Percentiles rank a stretch among this genome's conserved stretches.
Evolutionary conservation across 2,329 filamentous ascomycete species (phyloP).

Genomic region (Diaporthe caulivora): DNA sequence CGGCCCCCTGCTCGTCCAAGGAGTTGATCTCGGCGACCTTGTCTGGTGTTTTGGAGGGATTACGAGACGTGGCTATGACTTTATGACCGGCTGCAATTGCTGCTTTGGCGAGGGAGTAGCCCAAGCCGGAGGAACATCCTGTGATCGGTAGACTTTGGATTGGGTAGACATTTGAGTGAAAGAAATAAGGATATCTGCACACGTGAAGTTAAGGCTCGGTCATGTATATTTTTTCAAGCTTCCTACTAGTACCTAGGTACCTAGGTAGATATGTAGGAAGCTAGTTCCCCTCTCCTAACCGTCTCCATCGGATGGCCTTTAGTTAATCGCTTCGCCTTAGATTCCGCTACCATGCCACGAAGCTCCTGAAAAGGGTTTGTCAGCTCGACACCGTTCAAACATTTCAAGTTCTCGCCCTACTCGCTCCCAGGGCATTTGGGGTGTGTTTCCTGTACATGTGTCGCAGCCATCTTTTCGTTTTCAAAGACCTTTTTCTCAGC

Average conservation of each 20-base stretch:
- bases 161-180: slow-evolving; percentile 31
- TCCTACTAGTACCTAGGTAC: no score
- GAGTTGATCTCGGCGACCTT: slow-evolving; percentile 20
- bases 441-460: not conserved
- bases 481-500: no score
- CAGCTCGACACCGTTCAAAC: not conserved
- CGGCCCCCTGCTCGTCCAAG: slow-evolving; percentile 27
- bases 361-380: not conserved
- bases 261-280: not conserved
- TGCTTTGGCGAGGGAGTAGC: slow-evolving; percentile 29
- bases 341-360: not conserved
- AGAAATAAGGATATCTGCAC: no score
- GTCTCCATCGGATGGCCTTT: not conserved
- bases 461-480: not conserved
- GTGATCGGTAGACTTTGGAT: slow-evolving; percentile 36
- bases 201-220: no score
- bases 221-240: no score
- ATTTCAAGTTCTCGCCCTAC: not conserved
- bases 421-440: not conserved
- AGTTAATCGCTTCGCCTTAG: not conserved
- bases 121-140: slow-evolving; percentile 36
- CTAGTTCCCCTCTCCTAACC: not conserved
- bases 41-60: slow-evolving; percentile 25
- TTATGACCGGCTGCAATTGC: slow-evolving; percentile 33
- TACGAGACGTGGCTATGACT: slow-evolving; percentile 38